Evolutionary conservation across 2,329 filamentous ascomycete genomes (phyloP).

Genomic region (Periconia sp.): DNA sequence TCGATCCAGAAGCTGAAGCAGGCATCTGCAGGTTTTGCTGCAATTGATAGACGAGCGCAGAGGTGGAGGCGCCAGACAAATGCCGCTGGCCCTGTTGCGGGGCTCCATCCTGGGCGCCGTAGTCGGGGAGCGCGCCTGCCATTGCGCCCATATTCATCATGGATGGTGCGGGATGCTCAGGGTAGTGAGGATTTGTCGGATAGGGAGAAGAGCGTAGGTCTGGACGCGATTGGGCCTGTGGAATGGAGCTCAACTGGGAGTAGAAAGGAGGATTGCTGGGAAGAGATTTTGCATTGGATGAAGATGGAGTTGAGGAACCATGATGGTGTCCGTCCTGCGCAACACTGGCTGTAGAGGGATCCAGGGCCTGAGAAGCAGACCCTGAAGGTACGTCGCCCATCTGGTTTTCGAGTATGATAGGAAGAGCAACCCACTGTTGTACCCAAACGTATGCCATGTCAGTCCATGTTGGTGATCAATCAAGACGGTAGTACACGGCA

Average conservation of each 20-base stretch:
- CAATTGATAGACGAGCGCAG: constrained; percentile 44
- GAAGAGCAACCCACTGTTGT: constrained; percentile 47
- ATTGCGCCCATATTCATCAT: constrained; percentile 44
- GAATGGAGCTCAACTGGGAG: constrained; percentile 39
- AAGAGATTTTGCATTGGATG: constrained; percentile 20
- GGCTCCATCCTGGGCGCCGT: constrained; percentile 24
- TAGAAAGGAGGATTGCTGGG: constrained; percentile 37
- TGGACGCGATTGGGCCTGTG: constrained; percentile 28
- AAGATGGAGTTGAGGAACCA: constrained; percentile 9
- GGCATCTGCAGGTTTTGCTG: constrained; percentile 43
- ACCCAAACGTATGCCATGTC: constrained; percentile 47
- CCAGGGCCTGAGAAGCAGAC: constrained; percentile 31
- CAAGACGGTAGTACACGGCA: constrained; percentile 12
- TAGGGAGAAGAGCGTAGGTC: constrained; percentile 33
- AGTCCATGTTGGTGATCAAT: constrained; percentile 35
- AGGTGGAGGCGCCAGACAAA: constrained; percentile 42
- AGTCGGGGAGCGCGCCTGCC: constrained; percentile 40
- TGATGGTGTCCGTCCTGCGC: constrained; percentile 30
- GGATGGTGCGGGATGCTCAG: constrained; percentile 25
- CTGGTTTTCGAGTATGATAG: constrained; percentile 40
- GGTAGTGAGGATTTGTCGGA: constrained; percentile 21
- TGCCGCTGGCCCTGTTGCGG: constrained; percentile 31
- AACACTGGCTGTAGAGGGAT: constrained; percentile 29
- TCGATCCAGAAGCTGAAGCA: constrained; percentile 18
- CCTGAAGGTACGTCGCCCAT: constrained; percentile 44